Base-by-base conservation (phyloP, 768 basidiomycete genomes). In the Phaffia tasmanica region DNA sequence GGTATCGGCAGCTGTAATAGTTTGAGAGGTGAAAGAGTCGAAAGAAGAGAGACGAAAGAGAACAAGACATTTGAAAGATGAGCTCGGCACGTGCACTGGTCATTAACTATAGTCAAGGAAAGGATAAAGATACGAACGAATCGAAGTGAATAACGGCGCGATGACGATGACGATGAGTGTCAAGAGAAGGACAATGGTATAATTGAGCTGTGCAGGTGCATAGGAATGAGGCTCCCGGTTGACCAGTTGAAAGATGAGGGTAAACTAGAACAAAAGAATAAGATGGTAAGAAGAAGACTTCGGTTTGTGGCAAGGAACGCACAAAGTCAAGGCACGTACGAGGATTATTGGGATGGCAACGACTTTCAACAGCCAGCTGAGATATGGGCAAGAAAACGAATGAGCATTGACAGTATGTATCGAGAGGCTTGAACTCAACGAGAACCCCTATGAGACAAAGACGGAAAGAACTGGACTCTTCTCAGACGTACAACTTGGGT, bases 131-230 rank as follows among this genome's bases (percentile, higher is more conserved):
- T 42, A 42, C 61, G 18, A 48, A 67, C 66, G 66, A 14, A 67
- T 51, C 9, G 32, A 27, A 2, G 59, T 67, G 29, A 67, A 56
- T 15, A 67, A 11, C 18, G 66, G 66, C 27, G 66, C 60, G 8
- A 67, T 60, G 11, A 67, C 66, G 55, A 67, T 46, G 15, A 67
- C 25, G 60, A 67, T 67, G 27, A 67, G 66, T 8, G 55, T 29
- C n/a, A 67, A 57, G 15, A 67, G 47, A 21, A 67, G 56, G 1
- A 67, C 53, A 5, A 62, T 51, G 14, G 61, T 67, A 29, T 54
- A 55, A 30, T 67, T 62, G 55, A 67, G 54, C 47, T 57, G 61
- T 18, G 54, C 29, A 23, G 66, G 66, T 6, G 55, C 51, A 23
- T 67, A 53, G 4, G n/a, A 27, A 6, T 51, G 23, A 5, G 66